These are phyloP conservation scores for Takashimella tepidaria DNA, from an alignment of 1,284 basidiomycete genomes.

Conservation along the genomic window DNA sequence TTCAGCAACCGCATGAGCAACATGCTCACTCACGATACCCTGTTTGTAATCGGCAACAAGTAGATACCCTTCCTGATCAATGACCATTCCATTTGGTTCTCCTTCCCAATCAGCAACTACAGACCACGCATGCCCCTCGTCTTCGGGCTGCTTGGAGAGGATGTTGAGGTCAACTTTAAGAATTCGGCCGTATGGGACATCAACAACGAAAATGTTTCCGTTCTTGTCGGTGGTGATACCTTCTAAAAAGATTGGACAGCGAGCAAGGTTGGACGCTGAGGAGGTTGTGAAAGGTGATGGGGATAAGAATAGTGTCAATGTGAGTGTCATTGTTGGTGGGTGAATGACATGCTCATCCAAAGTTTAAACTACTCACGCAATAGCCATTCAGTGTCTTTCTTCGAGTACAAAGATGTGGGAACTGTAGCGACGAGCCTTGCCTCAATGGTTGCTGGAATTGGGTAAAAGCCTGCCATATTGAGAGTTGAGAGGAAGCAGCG, in stretches of 20 bases:
- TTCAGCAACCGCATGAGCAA: not conserved
- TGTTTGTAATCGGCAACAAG: conserved; percentile 18
- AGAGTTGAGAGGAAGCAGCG: not conserved
- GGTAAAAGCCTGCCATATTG: conserved; percentile 4
- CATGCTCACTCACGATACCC: conserved; percentile 12
- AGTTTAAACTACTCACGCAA: conserved; percentile 3
- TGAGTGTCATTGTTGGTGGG: not conserved
- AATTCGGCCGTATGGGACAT: conserved; percentile 13
- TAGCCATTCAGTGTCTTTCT: conserved; percentile 1
- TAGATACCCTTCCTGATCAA: conserved; percentile 11
- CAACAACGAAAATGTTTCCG: conserved; percentile 17
- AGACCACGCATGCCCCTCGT: not conserved
- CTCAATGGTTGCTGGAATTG: conserved; percentile 1
- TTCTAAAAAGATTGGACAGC: conserved; percentile 12
- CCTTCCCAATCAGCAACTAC: conserved; percentile 11
- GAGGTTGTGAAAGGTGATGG: no score
- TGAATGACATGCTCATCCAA: no score
- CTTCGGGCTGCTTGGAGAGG: not conserved
- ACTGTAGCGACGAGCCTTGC: not conserved
- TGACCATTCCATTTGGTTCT: conserved; percentile 14
- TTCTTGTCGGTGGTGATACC: conserved; percentile 14
- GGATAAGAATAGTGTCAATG: no score
- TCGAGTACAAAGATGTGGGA: conserved; percentile 1
- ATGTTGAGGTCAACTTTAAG: not conserved
- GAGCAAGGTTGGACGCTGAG: not conserved